Evolutionary conservation across 2,329 filamentous ascomycete species (phyloP), one percentile per base, ranked within the genome.

Genomic region (Calonectria pseudoturangicola): DNA sequence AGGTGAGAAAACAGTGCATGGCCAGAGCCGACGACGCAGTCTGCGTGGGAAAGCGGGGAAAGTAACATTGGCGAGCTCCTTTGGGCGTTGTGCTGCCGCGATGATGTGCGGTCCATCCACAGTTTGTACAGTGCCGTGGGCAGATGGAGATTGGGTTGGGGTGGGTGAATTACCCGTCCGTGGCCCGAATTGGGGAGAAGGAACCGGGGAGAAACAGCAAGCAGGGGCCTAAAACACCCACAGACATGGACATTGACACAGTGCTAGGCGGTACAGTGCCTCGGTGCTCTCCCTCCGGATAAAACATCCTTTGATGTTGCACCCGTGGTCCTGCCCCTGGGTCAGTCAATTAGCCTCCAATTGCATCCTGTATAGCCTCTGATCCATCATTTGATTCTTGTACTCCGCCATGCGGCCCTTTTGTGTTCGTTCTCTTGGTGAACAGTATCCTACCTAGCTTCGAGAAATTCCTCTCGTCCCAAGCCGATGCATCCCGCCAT

Each of bases 1-100:
- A 63, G 56, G 27, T 7, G 27, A 48, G 10, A 8, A 68, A 50
- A 48, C n/a, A 16, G 43, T 51, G 33, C 25, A 21, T 9, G 21
- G 43, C 30, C 39, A 39, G 66, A 30, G 43, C 10, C 33, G 28
- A n/a, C 28, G 47, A 39, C 33, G 10, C 45, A 51, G 51, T 45
- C 30, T 28, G 36, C 30, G 36, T 71, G 47, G 54, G 73, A 75
- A 75, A 75, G 77, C 76, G 77, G 77, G 77, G 77, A 77, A 79
- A 72, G 75, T 73, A 67, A 68, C 68, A 76, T 70, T 77, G 71
- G 28, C 21, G 70, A 70, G 41, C 48, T 69, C 54, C 21, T n/a
- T 48, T 48, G 45, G 45, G 45, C n/a, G 43, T 47, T 43, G 45
- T 67, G 66, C 43, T 67, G 67, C 69, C 48, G 66, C 70, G 67